These are phyloP conservation scores for Phytophthora hybrid DNA, from an alignment of 352 stramenopile genomes.

Conservation along the genomic window DNA sequence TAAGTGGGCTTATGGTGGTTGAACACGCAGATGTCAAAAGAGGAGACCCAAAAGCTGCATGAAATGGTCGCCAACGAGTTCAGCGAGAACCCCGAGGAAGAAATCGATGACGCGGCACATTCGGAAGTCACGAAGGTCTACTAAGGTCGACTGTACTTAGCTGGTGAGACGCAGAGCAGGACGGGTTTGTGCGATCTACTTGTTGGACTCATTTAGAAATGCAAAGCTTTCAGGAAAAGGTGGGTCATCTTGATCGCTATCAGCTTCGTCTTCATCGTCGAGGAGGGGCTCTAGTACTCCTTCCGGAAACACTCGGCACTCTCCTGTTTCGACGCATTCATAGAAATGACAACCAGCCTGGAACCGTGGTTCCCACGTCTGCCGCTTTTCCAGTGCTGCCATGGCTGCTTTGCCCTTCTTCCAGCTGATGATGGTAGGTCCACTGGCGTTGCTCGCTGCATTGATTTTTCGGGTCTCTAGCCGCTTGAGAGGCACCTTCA, in stretches of 20 bases:
- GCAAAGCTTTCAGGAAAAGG: conserved; percentile 75
- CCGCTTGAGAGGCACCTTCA: conserved; percentile 53
- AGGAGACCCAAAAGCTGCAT: conserved; percentile 79
- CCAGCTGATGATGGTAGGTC: conserved; percentile 35
- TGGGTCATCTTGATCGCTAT: conserved; percentile 42
- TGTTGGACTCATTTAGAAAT: conserved; percentile 57
- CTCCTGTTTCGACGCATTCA: conserved; percentile 72
- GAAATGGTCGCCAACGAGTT: conserved; percentile 71
- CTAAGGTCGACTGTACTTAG: conserved; percentile 32
- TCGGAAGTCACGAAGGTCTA: conserved; percentile 88
- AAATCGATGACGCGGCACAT: conserved; percentile 35
- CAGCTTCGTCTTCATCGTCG: conserved; percentile 24
- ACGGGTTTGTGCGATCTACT: conserved; percentile 19
- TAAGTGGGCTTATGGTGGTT: background rate
- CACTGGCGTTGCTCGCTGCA: conserved; percentile 17
- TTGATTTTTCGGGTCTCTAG: conserved; percentile 48
- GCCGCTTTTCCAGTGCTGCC: conserved; percentile 34
- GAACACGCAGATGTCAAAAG: conserved; percentile 72
- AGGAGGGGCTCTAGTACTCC: conserved; percentile 4
- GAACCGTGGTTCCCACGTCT: conserved; percentile 65
- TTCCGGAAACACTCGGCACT: conserved; percentile 49
- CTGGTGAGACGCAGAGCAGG: background rate
- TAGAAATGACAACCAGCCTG: conserved; percentile 84
- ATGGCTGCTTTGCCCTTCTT: conserved; percentile 55
- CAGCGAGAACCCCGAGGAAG: conserved; percentile 39